Base-by-base conservation (phyloP, 805 yeast genomes). In the Lipomyces chichibuensis region DNA sequence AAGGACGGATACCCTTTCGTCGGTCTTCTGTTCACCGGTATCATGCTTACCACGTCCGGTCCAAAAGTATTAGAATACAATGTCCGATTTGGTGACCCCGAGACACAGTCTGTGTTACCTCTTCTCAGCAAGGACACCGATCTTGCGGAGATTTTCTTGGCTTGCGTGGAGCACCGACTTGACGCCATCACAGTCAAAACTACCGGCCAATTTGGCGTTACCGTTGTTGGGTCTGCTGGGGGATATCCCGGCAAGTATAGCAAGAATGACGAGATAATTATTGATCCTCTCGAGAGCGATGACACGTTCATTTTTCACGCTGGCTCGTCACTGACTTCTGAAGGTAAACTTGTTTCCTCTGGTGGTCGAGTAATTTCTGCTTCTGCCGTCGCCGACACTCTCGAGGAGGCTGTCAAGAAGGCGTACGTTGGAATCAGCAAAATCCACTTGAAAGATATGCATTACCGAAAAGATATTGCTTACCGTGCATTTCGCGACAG, bases 81-180 rank as follows among this genome's bases (percentile, higher is more conserved):
- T 74, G 98, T 96, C 61, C 88, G 99, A 80, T 96, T 95, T 74
- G 99, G 99, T 70, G 99, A 95, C 78, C 99, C 99, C 72, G 99
- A 95, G 81, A 95, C 98, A 46, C 99, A 95, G 82, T 91, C 98
- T 2, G 97, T 95, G 29, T 82, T 95, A 75, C 97, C 98, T 25
- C 83, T 95, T 75, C 81, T 95, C 70, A 81, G 91, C 58, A 85
- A 87, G 54, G 89, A 88, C 63, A 88, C 97, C n/a, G 99, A 95
- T 79, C 84, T 95, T 75, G 95, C 97, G 58, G 92, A 93, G 79
- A 87, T 95, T 58, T 86, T 96, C 85, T 80, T 94, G 63, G 99
- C 98, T 57, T 89, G 96, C 71, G 97, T 95, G 57, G 97, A 94
- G 78, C 96, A 90, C 79, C 85, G 98, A 78, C 85, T 95, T 72